phyloP scores from a whole-genome alignment of 352 stramenopile genomes.

The Phytophthora citricola region DNA sequence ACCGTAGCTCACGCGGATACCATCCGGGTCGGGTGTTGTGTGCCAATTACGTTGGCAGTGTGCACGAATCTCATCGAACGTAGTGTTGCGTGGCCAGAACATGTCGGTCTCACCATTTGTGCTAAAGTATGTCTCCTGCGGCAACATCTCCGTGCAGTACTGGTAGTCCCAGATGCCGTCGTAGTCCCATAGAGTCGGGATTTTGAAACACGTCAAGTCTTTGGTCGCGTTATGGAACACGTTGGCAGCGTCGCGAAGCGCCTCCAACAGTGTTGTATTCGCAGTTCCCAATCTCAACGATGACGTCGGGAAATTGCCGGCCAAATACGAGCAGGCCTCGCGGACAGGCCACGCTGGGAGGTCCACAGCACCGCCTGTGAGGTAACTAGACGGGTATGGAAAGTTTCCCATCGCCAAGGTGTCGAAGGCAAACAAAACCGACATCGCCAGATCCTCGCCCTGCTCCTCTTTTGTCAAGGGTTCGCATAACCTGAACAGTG shows the following conservation, averaged over 20 bases:
- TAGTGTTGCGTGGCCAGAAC: conserved; percentile 88
- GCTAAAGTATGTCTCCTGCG: conserved; percentile 89
- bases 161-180: conserved; percentile 93
- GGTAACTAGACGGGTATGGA: conserved; percentile 95
- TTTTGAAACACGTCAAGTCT: conserved; percentile 74
- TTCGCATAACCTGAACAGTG: conserved; percentile 74
- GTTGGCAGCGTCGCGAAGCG: conserved; percentile 69
- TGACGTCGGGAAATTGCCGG: conserved; percentile 48
- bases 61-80: conserved; percentile 56
- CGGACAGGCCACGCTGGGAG: conserved; percentile 94
- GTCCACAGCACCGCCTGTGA: conserved; percentile 73
- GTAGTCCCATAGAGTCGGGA: conserved; percentile 72
- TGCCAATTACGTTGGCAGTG: conserved; percentile 77
- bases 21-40: conserved; percentile 73
- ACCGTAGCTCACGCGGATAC: conserved; percentile 81
- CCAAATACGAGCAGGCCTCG: conserved; percentile 84
- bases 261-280: conserved; percentile 47
- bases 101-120: conserved; percentile 92
- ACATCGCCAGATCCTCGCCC: conserved; percentile 73
- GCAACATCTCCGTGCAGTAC: conserved; percentile 93
- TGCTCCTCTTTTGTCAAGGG: conserved; percentile 56
- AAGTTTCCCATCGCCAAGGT: conserved; percentile 96
- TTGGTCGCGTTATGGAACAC: conserved; percentile 93
- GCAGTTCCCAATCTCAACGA: conserved; percentile 16
- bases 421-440: conserved; percentile 89